These are phyloP conservation scores for Cladophialophora carrionii DNA, from an alignment of 2,329 filamentous ascomycete species.

Conservation along the genomic window DNA sequence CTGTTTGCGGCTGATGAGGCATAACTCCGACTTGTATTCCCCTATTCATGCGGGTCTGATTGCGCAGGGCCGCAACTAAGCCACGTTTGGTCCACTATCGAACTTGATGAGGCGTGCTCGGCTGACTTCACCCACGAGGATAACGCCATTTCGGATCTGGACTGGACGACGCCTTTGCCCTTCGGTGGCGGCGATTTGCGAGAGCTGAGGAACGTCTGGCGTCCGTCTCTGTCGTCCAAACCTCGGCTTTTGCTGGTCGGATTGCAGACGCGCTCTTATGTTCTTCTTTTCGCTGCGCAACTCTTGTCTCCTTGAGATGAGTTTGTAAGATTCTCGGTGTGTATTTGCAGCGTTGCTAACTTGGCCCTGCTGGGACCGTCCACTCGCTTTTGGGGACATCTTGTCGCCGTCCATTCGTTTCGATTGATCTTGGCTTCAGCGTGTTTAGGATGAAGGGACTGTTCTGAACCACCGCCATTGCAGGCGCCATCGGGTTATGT, in stretches of 20 bases:
- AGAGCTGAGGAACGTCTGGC: neutral
- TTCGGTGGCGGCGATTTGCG: neutral
- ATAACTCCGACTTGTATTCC: neutral
- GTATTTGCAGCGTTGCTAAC: neutral
- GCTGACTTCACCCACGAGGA: neutral
- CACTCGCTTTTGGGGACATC: slow-evolving; percentile 9
- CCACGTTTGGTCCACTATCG: neutral
- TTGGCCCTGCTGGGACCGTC: slow-evolving; percentile 4
- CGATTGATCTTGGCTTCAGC: neutral
- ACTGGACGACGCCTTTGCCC: neutral
- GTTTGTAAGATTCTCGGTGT: neutral
- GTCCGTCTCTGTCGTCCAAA: neutral
- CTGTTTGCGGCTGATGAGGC: neutral
- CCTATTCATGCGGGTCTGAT: neutral
- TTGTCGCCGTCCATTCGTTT: slow-evolving; percentile 14
- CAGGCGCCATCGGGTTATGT: neutral
- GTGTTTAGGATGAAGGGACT: neutral
- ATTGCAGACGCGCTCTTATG: neutral
- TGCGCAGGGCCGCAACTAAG: neutral
- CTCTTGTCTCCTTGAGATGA: neutral
- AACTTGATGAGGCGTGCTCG: neutral
- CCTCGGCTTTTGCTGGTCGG: neutral
- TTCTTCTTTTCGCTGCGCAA: neutral
- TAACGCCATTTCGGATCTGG: neutral
- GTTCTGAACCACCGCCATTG: neutral